Evolutionary conservation across 768 basidiomycete genomes (phyloP).

Genomic region (Psilocybe tampanensis): DNA sequence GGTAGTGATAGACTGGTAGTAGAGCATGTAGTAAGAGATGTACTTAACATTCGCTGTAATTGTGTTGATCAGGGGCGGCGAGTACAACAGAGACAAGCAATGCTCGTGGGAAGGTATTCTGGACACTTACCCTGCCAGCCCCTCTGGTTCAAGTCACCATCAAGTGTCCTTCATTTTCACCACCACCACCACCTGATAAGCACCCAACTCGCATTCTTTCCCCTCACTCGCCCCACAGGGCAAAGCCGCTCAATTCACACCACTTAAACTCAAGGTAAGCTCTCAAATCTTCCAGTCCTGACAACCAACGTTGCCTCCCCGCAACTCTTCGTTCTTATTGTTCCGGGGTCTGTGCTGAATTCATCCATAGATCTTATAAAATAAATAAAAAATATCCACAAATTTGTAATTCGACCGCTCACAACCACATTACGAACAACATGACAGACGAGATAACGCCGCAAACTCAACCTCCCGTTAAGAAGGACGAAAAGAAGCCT

Average conservation of each 20-base stretch:
- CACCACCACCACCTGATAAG: slow-evolving; percentile 45
- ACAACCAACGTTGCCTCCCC: slow-evolving; percentile 4
- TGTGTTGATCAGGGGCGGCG: slow-evolving; percentile 10
- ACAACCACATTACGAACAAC: slow-evolving; percentile 71
- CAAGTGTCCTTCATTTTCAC: slow-evolving; percentile 53
- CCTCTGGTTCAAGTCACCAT: slow-evolving; percentile 32
- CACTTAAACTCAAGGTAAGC: slow-evolving; percentile 49
- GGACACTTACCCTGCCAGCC: slow-evolving; percentile 26
- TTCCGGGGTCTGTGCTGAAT: slow-evolving; percentile 6
- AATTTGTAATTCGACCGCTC: slow-evolving; percentile 44
- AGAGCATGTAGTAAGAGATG: background rate
- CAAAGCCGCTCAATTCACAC: slow-evolving; percentile 66
- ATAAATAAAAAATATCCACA: slow-evolving; percentile 53
- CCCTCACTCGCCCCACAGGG: slow-evolving; percentile 89
- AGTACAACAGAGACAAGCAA: slow-evolving; percentile 25
- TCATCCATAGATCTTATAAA: slow-evolving; percentile 19
- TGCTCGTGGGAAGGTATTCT: slow-evolving; percentile 41
- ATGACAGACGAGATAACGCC: slow-evolving; percentile 83
- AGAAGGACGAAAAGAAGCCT: slow-evolving; percentile 78
- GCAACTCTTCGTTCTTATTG: slow-evolving; percentile 10
- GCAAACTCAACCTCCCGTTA: slow-evolving; percentile 55
- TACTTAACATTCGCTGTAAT: too few species aligned
- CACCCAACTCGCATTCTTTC: slow-evolving; percentile 51
- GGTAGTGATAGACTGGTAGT: background rate
- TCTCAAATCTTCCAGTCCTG: slow-evolving; percentile 1